Evolutionary conservation across 306 rosid species (phyloP), one percentile per base, ranked within the genome.

Genomic region (Gynostemma pentaphyllum): DNA sequence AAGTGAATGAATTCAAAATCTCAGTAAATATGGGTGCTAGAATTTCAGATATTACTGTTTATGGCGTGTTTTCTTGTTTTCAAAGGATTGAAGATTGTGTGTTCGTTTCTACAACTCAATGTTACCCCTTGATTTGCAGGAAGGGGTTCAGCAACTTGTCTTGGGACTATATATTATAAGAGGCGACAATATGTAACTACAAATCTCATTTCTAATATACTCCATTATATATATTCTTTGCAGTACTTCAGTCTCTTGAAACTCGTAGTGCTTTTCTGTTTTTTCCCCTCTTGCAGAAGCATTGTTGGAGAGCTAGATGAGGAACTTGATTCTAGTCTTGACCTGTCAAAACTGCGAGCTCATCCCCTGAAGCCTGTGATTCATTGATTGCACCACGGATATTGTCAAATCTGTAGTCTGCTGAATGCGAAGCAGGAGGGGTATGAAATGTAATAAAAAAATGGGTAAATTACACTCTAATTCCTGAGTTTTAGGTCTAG

Each of bases 281-380:
- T 48, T 36, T 71, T 67, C 28, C n/a, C n/a, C n/a, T n/a, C n/a
- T n/a, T 85, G 84, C 96, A 92, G 96, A 84, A 84, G 99, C 68
- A 82, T 92, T 73, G 96, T 92, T 22, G 99, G 96, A 68, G 99
- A 92, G 81, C 64, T 92, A 34, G 96, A 92, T 73, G 96, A 85
- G 44, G 96, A 88, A 61, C 87, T 92, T 64, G 99, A 92, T 80
- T 78, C 95, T 5, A 84, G 64, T 53, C 73, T 88, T 27, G 95
- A 88, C 73, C 74, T 88, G 79, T 88, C 98, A 2, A 76, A 85
- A 50, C 82, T 81, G 71, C 84, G 84, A 76, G 99, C 99, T 53
- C 95, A 88, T 68, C 99, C 99, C 26, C 78, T 92, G 18, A 85
- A 81, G 81, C 88, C 96, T 60, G 90, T 88, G 68, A 81, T 85